Percentiles rank a stretch among this genome's conserved stretches.
Conservation (phyloP, 257 asterid genomes). For the Plectranthus barbatus region DNA sequence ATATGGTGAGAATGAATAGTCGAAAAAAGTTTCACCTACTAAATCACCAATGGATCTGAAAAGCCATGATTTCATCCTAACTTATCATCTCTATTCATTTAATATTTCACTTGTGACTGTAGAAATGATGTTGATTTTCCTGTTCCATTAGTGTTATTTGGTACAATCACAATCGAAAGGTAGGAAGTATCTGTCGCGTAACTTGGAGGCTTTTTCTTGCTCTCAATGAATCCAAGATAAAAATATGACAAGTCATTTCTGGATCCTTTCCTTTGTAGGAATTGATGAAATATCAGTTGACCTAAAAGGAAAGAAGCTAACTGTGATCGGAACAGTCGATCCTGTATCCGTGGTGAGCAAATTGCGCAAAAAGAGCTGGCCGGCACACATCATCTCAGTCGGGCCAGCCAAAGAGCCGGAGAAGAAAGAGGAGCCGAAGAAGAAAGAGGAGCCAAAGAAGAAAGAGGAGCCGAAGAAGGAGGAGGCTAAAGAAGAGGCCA, state of each 20-base stretch:
- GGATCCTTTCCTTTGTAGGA: constrained; percentile 26
- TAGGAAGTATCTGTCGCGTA: neutral
- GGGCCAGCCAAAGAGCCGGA: constrained; percentile 81
- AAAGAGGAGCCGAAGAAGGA: constrained; percentile 49
- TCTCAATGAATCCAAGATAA: too few relatives aligned
- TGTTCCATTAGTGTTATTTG: neutral
- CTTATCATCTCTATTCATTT: constrained; percentile 11
- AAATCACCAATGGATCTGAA: neutral
- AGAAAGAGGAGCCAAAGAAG: constrained; percentile 65
- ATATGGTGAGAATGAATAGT: neutral
- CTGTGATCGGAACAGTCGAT: constrained; percentile 72
- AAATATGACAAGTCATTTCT: neutral
- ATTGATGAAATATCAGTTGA: constrained; percentile 68
- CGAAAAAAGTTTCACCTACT: neutral
- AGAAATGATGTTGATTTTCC: constrained; percentile 8
- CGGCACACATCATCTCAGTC: constrained; percentile 47
- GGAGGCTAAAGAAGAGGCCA: constrained; percentile 19
- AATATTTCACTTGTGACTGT: neutral
- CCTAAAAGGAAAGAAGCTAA: constrained; percentile 63
- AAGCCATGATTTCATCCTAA: constrained; percentile 8
- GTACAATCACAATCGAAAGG: neutral
- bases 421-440: constrained; percentile 80
- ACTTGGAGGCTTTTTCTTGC: neutral
- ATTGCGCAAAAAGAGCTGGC: constrained; percentile 69
- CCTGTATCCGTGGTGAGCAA: constrained; percentile 74